Base-by-base conservation (phyloP, 2,329 filamentous ascomycete genomes). In the Colletotrichum aenigma region DNA sequence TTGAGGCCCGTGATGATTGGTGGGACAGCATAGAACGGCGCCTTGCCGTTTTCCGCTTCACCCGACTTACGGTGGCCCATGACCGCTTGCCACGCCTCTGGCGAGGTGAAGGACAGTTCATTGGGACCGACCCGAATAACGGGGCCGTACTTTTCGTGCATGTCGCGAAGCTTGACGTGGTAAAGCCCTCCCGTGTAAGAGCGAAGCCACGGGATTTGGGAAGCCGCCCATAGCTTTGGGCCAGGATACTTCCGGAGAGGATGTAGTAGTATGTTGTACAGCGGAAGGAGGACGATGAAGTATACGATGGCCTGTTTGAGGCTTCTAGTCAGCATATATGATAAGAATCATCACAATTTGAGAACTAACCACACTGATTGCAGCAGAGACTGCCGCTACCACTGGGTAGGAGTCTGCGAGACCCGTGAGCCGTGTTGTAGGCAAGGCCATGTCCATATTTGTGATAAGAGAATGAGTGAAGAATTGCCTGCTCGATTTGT, bases 41-140 rank as follows among this genome's bases (percentile, higher is more conserved):
- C 32, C 32, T 64, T 64, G 60, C 30, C 32, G n/a, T 38, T 36
- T 26, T 64, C 60, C 1, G 3, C 30, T 34, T 64, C 18, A 2
- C 60, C 30, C 3, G 30, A 36, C 60, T 38, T 64, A 9, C 60
- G 58, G 64, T 81, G 79, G 24, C 82, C 82, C 71, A 86, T 86
- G 55, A 88, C 86, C 52, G 87, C 85, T 77, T 84, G 82, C 82
- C 84, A 86, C 3, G 79, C 79, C 4, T 81, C 70, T 8, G 81
- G 79, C 15, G 81, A 78, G 52, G 80, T 84, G 78, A 87, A 89
- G 4, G 86, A 85, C 4, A 90, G 82, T 75, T 89, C 86, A 70
- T 87, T 82, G 3, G 88, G 87, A 9, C 83, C 83, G 43, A 88
- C 80, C 7, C 88, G 85, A 7, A 90, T 86, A 3, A 89, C 83